A percentile compares a stretch with the other conserved stretches of the same genome.
phyloP scores from a whole-genome alignment of 306 rosid species.

The Medicago arabica region DNA sequence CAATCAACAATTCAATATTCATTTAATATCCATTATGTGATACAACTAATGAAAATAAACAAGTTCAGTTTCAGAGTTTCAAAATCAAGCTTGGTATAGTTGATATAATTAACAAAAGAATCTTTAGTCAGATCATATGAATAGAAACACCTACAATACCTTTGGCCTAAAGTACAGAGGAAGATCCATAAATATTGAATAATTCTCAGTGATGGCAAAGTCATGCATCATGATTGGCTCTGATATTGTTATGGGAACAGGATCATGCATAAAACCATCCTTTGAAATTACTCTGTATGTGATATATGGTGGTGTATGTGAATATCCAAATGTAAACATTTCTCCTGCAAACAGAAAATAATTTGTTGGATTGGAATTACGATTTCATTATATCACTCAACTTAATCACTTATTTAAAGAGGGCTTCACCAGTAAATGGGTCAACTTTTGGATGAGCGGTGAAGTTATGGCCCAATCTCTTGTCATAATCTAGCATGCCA shows the following conservation, averaged over 20 bases:
- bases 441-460: constrained; percentile 99
- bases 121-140: constrained; percentile 21
- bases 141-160: constrained; percentile 52
- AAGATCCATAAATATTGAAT: constrained; percentile 93
- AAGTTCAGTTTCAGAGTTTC: neutral
- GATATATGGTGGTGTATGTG: constrained; percentile 83
- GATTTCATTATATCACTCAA: constrained; percentile 25
- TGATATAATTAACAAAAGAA: neutral
- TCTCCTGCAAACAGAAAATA: constrained; percentile 72
- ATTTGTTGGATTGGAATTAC: constrained; percentile 25
- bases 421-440: constrained; percentile 78
- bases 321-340: constrained; percentile 97
- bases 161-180: constrained; percentile 85
- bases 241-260: constrained; percentile 88
- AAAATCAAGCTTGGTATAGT: neutral
- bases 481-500: constrained; percentile 94
- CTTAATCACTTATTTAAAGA: constrained; percentile 33
- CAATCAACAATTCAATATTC: no score
- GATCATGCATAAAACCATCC: constrained; percentile 93
- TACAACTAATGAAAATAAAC: neutral
- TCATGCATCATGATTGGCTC: constrained; percentile 97
- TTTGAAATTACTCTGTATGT: constrained; percentile 92
- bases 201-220: constrained; percentile 92
- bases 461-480: constrained; percentile 86
- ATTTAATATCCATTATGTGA: constrained; percentile 10